These are phyloP conservation scores for Luzula sylvatica DNA, from an alignment of 176 grass and related monocot genomes.

Conservation along the genomic window DNA sequence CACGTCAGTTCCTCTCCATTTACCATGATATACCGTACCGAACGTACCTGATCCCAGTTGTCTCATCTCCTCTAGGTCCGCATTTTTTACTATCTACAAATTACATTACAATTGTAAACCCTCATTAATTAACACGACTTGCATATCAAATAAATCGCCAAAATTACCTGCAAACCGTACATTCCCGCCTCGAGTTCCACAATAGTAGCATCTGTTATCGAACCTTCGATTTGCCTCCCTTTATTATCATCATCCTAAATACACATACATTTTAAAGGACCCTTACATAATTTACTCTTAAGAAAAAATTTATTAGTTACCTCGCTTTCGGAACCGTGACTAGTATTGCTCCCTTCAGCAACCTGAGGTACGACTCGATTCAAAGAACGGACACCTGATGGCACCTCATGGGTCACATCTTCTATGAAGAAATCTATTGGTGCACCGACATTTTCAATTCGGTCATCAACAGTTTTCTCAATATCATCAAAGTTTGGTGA, in stretches of 20 bases:
- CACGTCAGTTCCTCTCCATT: conserved; percentile 93
- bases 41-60: conserved; percentile 93
- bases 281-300: no score
- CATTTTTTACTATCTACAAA: conserved; percentile 87
- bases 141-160: no score
- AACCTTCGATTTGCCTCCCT: conserved; percentile 25
- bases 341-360: conserved; percentile 33
- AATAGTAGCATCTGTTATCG: conserved; percentile 57
- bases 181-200: conserved; percentile 80
- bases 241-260: conserved; percentile 45
- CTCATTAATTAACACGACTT: no score
- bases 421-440: no score
- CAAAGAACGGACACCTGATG: conserved; percentile 30
- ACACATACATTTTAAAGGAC: background rate
- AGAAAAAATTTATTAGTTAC: no score
- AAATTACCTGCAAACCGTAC: conserved; percentile 86
- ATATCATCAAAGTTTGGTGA: background rate
- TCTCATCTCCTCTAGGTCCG: conserved; percentile 91
- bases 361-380: conserved; percentile 30
- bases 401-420: no score
- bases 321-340: conserved; percentile 19
- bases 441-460: background rate
- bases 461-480: background rate
- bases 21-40: conserved; percentile 95
- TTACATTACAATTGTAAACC: background rate